Base-by-base conservation (phyloP, 2,329 filamentous ascomycete genomes). In the Fusarium agapanthi region DNA sequence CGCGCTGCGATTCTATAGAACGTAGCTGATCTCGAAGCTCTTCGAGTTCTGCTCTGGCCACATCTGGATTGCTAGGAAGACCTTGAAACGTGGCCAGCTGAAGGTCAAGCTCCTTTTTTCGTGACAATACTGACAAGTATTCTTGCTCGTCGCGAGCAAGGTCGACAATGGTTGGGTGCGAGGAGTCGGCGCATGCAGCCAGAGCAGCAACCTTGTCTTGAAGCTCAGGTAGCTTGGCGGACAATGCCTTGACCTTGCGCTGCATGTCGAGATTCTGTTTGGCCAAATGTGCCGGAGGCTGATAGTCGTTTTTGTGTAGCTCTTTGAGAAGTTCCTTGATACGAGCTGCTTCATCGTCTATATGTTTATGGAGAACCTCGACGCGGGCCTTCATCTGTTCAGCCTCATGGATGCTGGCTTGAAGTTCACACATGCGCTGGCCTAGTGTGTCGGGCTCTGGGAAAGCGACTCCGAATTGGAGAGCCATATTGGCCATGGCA, bases 191-290 rank as follows among this genome's bases (percentile, higher is more conserved):
- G 10, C 78, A 76, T 30, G 78, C 74, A 56, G 81, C 79, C 7
- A 87, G 76, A 6, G 84, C 79, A 64, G 84, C 78, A 72, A 89
- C 82, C 45, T 86, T 86, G 61, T 90, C 88, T 53, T 84, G 76
- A 35, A 80, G 75, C 77, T 96, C 93, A 22, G 89, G 88, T 4
- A 95, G 84, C 74, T 92, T 92, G 6, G 89, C 83, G 20, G 86
- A 83, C 41, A 93, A 84, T n/a, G 88, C 82, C 79, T 94, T 94
- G 54, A 92, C 88, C 62, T 87, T 90, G 61, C 93, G 90, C 72
- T 91, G 90, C 81, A 92, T 89, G 56, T 96, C 92, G 8, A 91
- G 86, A n/a, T 94, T 95, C 72, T 91, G 88, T 72, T 90, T 89
- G 16, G 89, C 88, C 7, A 95, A 83, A 69, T 90, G 85, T 0